Evolutionary conservation across 2,329 filamentous ascomycete genomes (phyloP), one percentile per base, ranked within the genome.

Genomic region (Alternaria brassicae): DNA sequence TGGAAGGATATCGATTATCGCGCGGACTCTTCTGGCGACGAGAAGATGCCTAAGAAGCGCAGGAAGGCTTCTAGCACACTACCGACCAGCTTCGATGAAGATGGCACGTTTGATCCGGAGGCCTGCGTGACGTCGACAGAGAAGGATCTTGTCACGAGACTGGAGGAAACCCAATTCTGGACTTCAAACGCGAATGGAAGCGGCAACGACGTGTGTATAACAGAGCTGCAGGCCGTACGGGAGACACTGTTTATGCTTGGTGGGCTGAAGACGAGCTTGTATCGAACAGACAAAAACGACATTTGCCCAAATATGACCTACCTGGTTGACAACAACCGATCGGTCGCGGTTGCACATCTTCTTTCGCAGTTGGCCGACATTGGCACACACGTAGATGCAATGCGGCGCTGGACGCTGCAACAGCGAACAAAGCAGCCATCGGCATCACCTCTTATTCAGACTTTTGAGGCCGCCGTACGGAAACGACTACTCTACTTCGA

Each of bases 231-330:
- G 63, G 81, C 89, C 10, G 80, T 93, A 25, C 87, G 92, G 47
- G 93, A 98, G 71, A 86, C 88, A 0, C 81, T 97, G 0, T 94
- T 92, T 69, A 96, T 97, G 91, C 84, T 98, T 0, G 86, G 88
- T 53, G 93, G 93, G 0, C 80, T 95, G 4, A 85, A 88, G 6
- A 94, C 91, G 2, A 89, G 88, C 2, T 72, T 97, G 1, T 97
- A 93, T 69, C 56, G 66, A 9, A 63, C 70, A 65, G 76, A 80
- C 66, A 72, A 53, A 30, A 56, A 63, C 30, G 72, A 70, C 34
- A 65, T 73, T 6, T 64, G 63, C 4, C 54, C 81, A 40, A 78
- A 81, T 49, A 68, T 76, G 23, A 72, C 73, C 54, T 80, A 80
- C 66, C 66, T 69, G 19, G 59, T 83, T 17, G 74, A 73, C 44